phyloP scores from a whole-genome alignment of 2,329 filamentous ascomycete species.

The Daldinia sp. region DNA sequence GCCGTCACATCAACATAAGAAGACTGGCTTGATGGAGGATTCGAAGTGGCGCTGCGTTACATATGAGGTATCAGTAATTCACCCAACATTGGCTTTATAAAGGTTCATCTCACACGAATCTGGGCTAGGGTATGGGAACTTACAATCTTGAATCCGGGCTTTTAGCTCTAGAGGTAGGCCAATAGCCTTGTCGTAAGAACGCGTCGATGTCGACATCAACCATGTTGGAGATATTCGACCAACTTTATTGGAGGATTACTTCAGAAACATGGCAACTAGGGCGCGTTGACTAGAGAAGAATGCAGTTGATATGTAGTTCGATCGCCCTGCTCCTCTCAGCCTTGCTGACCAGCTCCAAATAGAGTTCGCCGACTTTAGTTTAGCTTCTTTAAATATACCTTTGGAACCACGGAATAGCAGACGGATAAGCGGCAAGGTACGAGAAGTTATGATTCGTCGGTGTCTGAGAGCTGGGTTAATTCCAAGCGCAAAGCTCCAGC shows the following conservation, averaged over 20 bases:
- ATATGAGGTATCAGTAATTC: constrained; percentile 39
- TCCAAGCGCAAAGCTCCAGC: constrained; percentile 16
- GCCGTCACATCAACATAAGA: constrained; percentile 42
- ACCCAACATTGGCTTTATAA: constrained; percentile 12
- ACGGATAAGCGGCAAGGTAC: constrained; percentile 17
- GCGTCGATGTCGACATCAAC: constrained; percentile 47
- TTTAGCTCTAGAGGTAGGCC: constrained; percentile 48
- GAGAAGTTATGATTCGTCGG: constrained; percentile 11
- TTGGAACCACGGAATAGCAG: constrained; percentile 14
- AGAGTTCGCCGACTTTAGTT: constrained; percentile 26
- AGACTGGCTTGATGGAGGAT: constrained; percentile 36
- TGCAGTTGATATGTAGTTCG: constrained; percentile 32
- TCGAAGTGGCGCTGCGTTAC: constrained; percentile 37
- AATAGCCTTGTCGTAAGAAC: constrained; percentile 50
- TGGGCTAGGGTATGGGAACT: constrained; percentile 42
- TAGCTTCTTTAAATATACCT: constrained; percentile 19
- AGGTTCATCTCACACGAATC: constrained; percentile 12
- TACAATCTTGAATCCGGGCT: constrained; percentile 46
- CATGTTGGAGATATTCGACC: constrained; percentile 44
- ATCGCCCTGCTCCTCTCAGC: constrained; percentile 44
- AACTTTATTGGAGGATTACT: constrained; percentile 31
- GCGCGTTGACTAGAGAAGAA: constrained; percentile 24
- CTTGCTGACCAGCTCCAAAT: constrained; percentile 21
- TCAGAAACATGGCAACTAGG: constrained; percentile 45
- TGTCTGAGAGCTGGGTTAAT: constrained; percentile 27